Base-by-base conservation (phyloP, 2,329 filamentous ascomycete species). In the Clonostachys rhizophaga region DNA sequence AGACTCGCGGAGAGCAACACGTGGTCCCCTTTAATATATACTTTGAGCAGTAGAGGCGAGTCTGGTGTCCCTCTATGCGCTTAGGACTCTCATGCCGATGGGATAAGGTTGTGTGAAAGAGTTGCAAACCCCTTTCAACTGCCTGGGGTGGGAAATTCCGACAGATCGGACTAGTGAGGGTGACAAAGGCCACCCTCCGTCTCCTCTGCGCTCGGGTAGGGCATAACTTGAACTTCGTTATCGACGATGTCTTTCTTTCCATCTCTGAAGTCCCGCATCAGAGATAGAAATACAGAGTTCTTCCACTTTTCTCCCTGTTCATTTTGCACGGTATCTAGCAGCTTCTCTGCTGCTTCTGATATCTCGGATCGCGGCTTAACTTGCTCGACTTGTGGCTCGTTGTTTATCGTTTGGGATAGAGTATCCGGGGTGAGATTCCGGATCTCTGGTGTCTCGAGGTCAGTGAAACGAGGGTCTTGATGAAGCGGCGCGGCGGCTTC, bases 261-360 rank as follows among this genome's bases (percentile, higher is more conserved):
- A 43, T 73, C 70, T 9, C 68, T 61, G 42, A 73, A 72, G 47
- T 73, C 70, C 16, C 68, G 65, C 70, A 73, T 73, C 5, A 73
- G 59, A 0, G 65, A 65, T 8, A 73, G 56, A 40, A 73, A 73
- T n/a, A 63, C 58, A 0, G 70, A 73, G 41, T 73, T 70, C 51
- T 70, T 69, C 70, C 70, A 73, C 52, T 73, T 73, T 9, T 72
- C 70, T 40, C 69, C 68, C 41, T 61, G 58, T 50, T 73, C 70
- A 45, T 73, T 69, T 52, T 69, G 60, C 20, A 73, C 70, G 3
- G 66, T 65, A 42, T 71, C 66, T 35, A 73, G 60, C 2, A 73
- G 64, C 18, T 67, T 62, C 49, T 69, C 63, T 7, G 70, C 70
- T 1, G 69, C 69, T 47, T 71, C 67, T 3, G 70, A 65, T 3